Conservation (phyloP, 768 basidiomycete genomes). For the Gymnopilus junonius region DNA sequence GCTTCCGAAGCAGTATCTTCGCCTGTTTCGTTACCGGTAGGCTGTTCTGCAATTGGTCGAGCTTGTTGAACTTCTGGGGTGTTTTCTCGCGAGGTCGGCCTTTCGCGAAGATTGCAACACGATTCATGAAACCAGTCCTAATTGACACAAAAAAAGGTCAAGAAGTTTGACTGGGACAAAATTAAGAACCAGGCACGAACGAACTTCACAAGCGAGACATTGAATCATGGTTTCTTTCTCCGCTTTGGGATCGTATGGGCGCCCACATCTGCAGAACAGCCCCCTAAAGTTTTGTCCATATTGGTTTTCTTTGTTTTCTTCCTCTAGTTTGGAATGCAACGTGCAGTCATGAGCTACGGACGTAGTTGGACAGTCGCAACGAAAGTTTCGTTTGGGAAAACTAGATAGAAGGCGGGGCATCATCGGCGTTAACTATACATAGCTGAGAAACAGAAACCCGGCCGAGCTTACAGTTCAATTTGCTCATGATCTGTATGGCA, state of each 20-base stretch:
- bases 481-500: slow-evolving; percentile 90
- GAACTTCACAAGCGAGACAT: slow-evolving; percentile 83
- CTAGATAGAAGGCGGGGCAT: slow-evolving; percentile 29
- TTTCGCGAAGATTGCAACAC: slow-evolving; percentile 78
- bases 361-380: slow-evolving; percentile 83
- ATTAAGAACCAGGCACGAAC: slow-evolving; percentile 27
- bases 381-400: slow-evolving; percentile 83
- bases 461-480: slow-evolving; percentile 64
- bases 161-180: neutral
- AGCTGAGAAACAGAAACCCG: slow-evolving; percentile 11
- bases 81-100: slow-evolving; percentile 53
- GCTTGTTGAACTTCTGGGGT: slow-evolving; percentile 31
- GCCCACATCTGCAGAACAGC: slow-evolving; percentile 76
- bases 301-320: slow-evolving; percentile 58
- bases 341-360: slow-evolving; percentile 65
- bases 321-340: slow-evolving; percentile 58
- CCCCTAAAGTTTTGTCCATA: slow-evolving; percentile 80
- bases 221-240: slow-evolving; percentile 90
- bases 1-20: slow-evolving; percentile 62
- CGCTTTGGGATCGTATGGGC: slow-evolving; percentile 69
- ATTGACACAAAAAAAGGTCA: slow-evolving; percentile 7
- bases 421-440: slow-evolving; percentile 16
- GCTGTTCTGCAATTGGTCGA: slow-evolving; percentile 7
- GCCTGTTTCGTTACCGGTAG: slow-evolving; percentile 30
- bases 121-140: slow-evolving; percentile 95